Evolutionary conservation across 768 basidiomycete genomes (phyloP).

Genomic region (Rhizopogon vulgaris): DNA sequence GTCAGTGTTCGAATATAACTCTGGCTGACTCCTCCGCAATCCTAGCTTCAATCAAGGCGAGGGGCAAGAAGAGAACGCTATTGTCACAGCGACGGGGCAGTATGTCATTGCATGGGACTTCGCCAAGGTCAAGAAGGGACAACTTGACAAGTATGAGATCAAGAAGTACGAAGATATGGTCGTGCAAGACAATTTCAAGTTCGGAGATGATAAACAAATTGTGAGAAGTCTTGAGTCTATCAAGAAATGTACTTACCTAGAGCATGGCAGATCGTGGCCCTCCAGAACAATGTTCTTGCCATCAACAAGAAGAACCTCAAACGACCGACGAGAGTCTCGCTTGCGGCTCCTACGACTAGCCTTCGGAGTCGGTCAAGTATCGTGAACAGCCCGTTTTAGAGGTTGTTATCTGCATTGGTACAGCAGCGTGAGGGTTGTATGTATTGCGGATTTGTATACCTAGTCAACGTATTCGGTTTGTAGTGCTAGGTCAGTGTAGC

Average conservation of each 20-base stretch:
- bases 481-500: slow-evolving; percentile 1
- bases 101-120: slow-evolving; percentile 98
- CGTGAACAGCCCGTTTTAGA: slow-evolving; percentile 60
- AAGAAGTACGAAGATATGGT: slow-evolving; percentile 93
- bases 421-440: not conserved
- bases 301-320: slow-evolving; percentile 91
- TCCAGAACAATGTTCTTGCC: slow-evolving; percentile 89
- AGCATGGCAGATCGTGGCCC: slow-evolving; percentile 79
- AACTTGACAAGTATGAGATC: slow-evolving; percentile 89
- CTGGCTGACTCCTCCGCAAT: slow-evolving; percentile 4
- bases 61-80: slow-evolving; percentile 87
- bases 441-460: slow-evolving; percentile 14
- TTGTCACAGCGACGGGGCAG: slow-evolving; percentile 89
- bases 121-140: slow-evolving; percentile 88
- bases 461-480: slow-evolving; percentile 4
- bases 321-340: slow-evolving; percentile 73
- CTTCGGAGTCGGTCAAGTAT: slow-evolving; percentile 53
- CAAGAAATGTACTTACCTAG: not conserved
- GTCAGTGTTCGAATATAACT: slow-evolving; percentile 1
- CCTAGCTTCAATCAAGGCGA: slow-evolving; percentile 88
- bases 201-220: slow-evolving; percentile 95
- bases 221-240: slow-evolving; percentile 36
- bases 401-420: slow-evolving; percentile 7
- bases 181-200: slow-evolving; percentile 97
- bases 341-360: slow-evolving; percentile 40